Percentiles rank a stretch among this genome's conserved stretches.
Evolutionary conservation across 2,329 filamentous ascomycete genomes (phyloP).

Genomic region (Scorias spongiosa): DNA sequence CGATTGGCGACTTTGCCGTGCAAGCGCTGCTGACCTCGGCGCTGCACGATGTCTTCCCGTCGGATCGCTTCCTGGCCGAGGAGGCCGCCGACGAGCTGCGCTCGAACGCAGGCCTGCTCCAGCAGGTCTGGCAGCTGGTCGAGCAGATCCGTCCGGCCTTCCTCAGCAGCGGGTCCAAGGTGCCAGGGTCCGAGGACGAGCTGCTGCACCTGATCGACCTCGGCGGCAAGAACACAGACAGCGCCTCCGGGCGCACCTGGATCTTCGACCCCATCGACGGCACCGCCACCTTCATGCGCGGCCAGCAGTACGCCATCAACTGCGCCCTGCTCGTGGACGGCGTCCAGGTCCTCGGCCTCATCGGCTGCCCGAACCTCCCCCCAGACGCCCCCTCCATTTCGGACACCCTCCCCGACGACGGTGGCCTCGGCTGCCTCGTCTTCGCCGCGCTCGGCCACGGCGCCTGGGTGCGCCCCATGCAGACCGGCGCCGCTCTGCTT

Average conservation of each 20-base stretch:
- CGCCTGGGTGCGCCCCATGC: constrained; percentile 19
- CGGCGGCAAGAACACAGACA: constrained; percentile 31
- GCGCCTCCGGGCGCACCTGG: constrained; percentile 36
- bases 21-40: constrained; percentile 47
- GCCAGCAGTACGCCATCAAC: constrained; percentile 48
- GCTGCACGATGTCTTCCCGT: constrained; percentile 38
- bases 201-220: constrained; percentile 48
- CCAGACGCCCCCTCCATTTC: constrained; percentile 28
- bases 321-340: constrained; percentile 44
- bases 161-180: constrained; percentile 20
- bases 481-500: constrained; percentile 5
- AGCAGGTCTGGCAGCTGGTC: constrained; percentile 43
- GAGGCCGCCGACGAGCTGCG: constrained; percentile 42
- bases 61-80: constrained; percentile 46
- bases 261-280: constrained; percentile 51
- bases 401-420: constrained; percentile 30
- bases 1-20: constrained; percentile 48
- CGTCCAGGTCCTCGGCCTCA: constrained; percentile 40
- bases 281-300: constrained; percentile 45
- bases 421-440: constrained; percentile 32
- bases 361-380: constrained; percentile 48
- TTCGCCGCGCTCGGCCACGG: constrained; percentile 34
- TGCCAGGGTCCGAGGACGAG: constrained; percentile 34
- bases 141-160: constrained; percentile 14
- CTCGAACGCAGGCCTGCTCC: constrained; percentile 30